phyloP scores from a whole-genome alignment of 139 green algal species.

The Chlamydomonas asymmetrica region DNA sequence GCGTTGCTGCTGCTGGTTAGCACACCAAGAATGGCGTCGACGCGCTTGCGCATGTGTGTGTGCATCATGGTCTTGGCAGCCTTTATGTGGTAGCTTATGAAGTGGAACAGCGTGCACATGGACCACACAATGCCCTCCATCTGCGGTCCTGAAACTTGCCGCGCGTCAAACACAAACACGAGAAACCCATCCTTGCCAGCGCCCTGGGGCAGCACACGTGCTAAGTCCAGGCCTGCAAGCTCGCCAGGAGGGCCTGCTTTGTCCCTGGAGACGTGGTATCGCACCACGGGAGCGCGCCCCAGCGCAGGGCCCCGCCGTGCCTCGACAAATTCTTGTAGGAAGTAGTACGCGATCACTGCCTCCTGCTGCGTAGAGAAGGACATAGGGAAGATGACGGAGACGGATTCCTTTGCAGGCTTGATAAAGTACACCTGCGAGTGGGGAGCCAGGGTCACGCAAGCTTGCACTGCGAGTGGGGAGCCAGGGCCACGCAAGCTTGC shows the following conservation, averaged over 20 bases:
- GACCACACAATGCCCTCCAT: slow-evolving; percentile 26
- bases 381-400: slow-evolving; percentile 19
- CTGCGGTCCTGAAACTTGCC: slow-evolving; percentile 24
- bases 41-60: slow-evolving; percentile 15
- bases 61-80: slow-evolving; percentile 29
- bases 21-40: slow-evolving; percentile 8
- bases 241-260: no score
- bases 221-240: slow-evolving; percentile 11
- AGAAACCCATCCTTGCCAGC: slow-evolving; percentile 23
- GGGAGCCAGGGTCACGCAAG: not conserved
- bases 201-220: not conserved
- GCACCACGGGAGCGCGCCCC: slow-evolving; percentile 11
- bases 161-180: not conserved
- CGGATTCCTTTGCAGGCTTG: not conserved
- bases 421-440: slow-evolving; percentile 18
- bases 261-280: not conserved
- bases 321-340: slow-evolving; percentile 18
- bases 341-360: not conserved
- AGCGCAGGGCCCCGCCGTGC: slow-evolving; percentile 9
- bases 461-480: not conserved
- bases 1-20: no score
- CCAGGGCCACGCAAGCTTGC: not conserved
- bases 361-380: slow-evolving; percentile 23
- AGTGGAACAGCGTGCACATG: slow-evolving; percentile 22
- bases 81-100: slow-evolving; percentile 24